Percentiles rank a stretch among this genome's conserved stretches.
Conservation (phyloP, 192 early-diverging fungal species). For the Coemansia sp. region DNA sequence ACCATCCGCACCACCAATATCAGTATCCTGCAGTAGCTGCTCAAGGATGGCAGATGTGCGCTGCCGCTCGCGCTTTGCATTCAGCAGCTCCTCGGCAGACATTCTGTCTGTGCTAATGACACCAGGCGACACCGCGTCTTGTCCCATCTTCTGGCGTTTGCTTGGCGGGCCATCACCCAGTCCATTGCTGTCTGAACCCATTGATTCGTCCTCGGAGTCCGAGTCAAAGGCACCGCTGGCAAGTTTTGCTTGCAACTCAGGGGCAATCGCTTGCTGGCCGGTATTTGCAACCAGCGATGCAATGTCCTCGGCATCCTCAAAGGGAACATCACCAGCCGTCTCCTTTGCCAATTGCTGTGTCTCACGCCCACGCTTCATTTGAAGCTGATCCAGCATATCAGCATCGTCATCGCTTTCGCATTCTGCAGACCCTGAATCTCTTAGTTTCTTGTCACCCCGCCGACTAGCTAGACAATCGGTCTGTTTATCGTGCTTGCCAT, state of each 20-base stretch:
- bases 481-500: background rate
- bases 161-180: background rate
- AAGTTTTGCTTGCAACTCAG: slow-evolving; percentile 45
- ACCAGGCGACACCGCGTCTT: background rate
- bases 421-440: background rate
- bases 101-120: background rate
- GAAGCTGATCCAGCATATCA: slow-evolving; percentile 26
- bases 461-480: background rate
- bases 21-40: slow-evolving; percentile 12
- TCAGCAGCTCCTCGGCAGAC: slow-evolving; percentile 20
- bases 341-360: background rate
- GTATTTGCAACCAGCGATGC: slow-evolving; percentile 26
- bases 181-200: background rate
- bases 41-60: slow-evolving; percentile 33
- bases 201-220: slow-evolving; percentile 21
- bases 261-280: slow-evolving; percentile 3
- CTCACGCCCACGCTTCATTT: background rate
- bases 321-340: slow-evolving; percentile 11
- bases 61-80: slow-evolving; percentile 34
- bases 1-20: background rate
- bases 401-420: slow-evolving; percentile 24
- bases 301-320: slow-evolving; percentile 42
- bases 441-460: background rate
- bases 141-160: background rate
- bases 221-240: slow-evolving; percentile 48